Evolutionary conservation across 2,329 filamentous ascomycete genomes (phyloP), one percentile per base, ranked within the genome.

Genomic region (Nothopassalora personata): DNA sequence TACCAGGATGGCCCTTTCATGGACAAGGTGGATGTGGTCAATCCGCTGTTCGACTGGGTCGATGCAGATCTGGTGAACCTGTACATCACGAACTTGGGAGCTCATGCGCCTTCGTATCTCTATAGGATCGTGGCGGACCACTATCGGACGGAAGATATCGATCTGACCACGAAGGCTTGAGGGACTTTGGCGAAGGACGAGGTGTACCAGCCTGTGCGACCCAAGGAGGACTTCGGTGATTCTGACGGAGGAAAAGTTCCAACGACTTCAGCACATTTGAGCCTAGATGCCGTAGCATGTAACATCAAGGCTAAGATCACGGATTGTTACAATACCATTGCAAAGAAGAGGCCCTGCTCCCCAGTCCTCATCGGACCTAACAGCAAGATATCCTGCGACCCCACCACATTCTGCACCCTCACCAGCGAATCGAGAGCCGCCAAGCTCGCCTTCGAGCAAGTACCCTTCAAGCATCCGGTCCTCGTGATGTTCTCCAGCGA

Each of bases 1-100:
- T 96, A 90, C 71, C 84, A 89, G 19, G 88, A 97, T 63, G 91
- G 90, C 5, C 81, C 86, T 43, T 82, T 96, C 67, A 86, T 96
- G 53, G 86, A 90, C 49, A 84, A 86, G 62, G 83, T 94, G 52
- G 87, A 90, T 67, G 84, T 96, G 9, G 85, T 87, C 64, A 92
- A 88, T 68, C 90, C 90, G 10, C 76, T 91, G 19, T 91, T 88
- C 54, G 92, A 97, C 72, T 90, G 92, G 70, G 85, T 97, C 15
- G 85, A 88, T 8, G 84, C 88, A 0, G 88, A 90, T 65, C 75
- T 88, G 59, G 83, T 94, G 39, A 87, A 91, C 73, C 82, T 89
- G 33, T 94, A 94, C 72, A 90, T 96, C 66, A 95, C 91, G 18
- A 96, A 96, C 67, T 74, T 91, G 84, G 86, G 86, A 33, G 84